A percentile compares a stretch with the other conserved stretches of the same genome.
Conservation (phyloP, 129 eudicot species). For the Flaveria bidentis region DNA sequence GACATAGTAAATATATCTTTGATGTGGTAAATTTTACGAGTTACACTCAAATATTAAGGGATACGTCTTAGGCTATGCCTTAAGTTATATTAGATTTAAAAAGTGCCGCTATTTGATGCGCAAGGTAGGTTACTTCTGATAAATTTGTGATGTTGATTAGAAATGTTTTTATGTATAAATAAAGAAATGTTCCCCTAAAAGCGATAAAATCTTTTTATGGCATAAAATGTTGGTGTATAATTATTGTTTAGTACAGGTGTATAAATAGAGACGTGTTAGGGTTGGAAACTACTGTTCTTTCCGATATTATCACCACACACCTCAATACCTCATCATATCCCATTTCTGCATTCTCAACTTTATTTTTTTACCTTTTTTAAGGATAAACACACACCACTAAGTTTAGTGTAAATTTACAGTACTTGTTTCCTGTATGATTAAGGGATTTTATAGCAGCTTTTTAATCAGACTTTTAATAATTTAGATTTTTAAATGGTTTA, state of each 20-base stretch:
- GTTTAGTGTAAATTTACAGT: no score
- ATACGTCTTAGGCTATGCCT: no score
- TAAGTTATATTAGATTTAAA: no score
- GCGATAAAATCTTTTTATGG: slow-evolving; percentile 9
- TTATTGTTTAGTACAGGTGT: slow-evolving; percentile 13
- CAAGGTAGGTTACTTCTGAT: neutral
- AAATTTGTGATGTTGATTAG: neutral
- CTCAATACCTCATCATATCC: neutral
- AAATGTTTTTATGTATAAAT: neutral
- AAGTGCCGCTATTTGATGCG: neutral
- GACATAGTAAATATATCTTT: no score
- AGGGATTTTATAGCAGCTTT: no score
- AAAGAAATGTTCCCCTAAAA: slow-evolving; percentile 19
- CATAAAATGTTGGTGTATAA: slow-evolving; percentile 10
- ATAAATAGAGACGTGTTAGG: slow-evolving; percentile 12
- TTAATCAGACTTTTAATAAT: no score
- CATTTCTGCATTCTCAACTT: neutral
- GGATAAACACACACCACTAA: no score
- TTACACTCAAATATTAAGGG: no score
- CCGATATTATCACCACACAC: neutral
- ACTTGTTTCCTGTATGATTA: no score
- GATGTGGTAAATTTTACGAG: no score
- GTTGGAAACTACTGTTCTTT: neutral
- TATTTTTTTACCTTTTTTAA: neutral
- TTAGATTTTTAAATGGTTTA: no score